Evolutionary conservation across 495 filamentous ascomycete genomes (phyloP).

Genomic region (Clavariopsis aquatica): DNA sequence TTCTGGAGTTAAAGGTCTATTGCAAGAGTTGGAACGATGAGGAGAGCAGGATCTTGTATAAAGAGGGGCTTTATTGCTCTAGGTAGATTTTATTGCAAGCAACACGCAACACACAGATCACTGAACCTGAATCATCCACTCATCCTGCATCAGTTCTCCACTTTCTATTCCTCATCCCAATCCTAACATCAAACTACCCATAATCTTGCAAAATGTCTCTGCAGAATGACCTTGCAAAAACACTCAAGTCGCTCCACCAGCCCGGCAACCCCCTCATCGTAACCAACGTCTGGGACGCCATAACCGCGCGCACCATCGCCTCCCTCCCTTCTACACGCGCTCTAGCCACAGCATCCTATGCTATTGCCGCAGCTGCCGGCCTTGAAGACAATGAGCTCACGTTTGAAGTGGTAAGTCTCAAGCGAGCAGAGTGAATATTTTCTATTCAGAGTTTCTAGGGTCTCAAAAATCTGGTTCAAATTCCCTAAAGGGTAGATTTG

Average conservation of each 20-base stretch:
- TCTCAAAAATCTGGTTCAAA: no score
- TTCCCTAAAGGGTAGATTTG: no score
- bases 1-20: background rate
- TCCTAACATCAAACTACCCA: background rate
- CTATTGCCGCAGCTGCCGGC: conserved; percentile 50
- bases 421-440: no score
- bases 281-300: conserved; percentile 55
- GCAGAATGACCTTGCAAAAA: conserved; percentile 42
- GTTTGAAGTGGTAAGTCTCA: conserved; percentile 38
- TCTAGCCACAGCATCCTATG: conserved; percentile 57
- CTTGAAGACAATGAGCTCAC: conserved; percentile 50
- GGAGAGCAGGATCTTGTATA: background rate
- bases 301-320: conserved; percentile 50
- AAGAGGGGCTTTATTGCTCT: background rate
- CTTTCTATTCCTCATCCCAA: background rate
- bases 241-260: conserved; percentile 51
- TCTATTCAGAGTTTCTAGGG: no score
- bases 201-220: conserved; percentile 16
- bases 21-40: background rate
- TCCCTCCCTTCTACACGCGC: conserved; percentile 49
- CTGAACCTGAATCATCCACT: no score
- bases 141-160: no score
- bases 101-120: no score
- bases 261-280: conserved; percentile 54
- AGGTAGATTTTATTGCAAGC: no score